A percentile compares a stretch with the other conserved stretches of the same genome.
Conservation (phyloP, 495 filamentous ascomycete genomes). For the Xylaria longipes region DNA sequence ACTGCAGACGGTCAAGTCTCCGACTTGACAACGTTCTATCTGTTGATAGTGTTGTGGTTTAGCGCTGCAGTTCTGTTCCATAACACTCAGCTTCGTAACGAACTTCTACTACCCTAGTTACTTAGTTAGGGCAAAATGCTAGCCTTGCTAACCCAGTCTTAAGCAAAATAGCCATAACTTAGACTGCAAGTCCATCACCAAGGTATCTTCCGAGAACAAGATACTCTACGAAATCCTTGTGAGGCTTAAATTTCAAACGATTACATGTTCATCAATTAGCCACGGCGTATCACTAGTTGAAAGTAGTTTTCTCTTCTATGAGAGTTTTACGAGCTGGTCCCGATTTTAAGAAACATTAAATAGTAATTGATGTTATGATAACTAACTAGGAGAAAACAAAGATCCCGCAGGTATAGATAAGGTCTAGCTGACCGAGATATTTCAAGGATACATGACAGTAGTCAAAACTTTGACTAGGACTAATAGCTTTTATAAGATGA, state of each 20-base stretch:
- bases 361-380: not conserved
- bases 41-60: too few species aligned
- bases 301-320: not conserved
- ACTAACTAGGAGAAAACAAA: too few species aligned
- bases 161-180: not conserved
- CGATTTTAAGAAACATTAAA: not conserved
- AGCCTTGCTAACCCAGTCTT: not conserved
- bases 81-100: not conserved
- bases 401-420: not conserved
- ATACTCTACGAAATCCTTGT: not conserved
- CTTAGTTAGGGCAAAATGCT: not conserved
- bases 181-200: too few species aligned
- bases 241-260: not conserved
- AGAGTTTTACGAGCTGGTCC: not conserved
- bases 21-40: too few species aligned
- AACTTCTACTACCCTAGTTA: not conserved
- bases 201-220: not conserved
- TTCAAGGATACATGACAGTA: too few species aligned
- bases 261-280: not conserved
- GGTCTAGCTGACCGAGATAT: too few species aligned
- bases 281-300: not conserved
- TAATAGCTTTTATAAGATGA: too few species aligned
- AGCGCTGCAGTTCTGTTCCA: too few species aligned
- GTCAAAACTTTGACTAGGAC: too few species aligned
- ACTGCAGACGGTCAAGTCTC: too few species aligned